Conservation (phyloP, 169 alveolate genomes). For the Cryptosporidium sp. region DNA sequence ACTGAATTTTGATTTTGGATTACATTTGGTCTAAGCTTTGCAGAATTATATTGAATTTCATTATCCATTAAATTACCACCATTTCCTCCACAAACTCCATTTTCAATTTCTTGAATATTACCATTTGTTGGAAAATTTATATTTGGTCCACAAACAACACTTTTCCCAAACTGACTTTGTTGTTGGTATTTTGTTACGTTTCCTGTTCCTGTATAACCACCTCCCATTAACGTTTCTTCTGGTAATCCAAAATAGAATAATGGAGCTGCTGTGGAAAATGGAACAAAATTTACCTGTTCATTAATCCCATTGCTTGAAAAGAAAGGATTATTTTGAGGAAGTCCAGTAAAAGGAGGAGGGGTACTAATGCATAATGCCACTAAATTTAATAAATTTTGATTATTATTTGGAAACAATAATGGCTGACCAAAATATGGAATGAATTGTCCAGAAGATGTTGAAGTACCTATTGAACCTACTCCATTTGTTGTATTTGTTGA, state of each 20-base stretch:
- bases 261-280: slow-evolving; percentile 46
- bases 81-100: neutral
- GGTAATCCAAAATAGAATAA: slow-evolving; percentile 53
- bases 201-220: neutral
- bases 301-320: slow-evolving; percentile 58
- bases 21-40: slow-evolving; percentile 18
- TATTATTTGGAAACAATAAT: slow-evolving; percentile 27
- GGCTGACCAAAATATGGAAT: slow-evolving; percentile 51
- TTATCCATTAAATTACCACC: neutral
- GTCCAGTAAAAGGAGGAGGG: slow-evolving; percentile 43
- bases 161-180: neutral
- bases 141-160: neutral
- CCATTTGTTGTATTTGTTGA: slow-evolving; percentile 17
- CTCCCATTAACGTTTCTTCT: slow-evolving; percentile 20
- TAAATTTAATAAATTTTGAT: slow-evolving; percentile 31
- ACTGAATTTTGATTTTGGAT: neutral
- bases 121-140: neutral
- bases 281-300: slow-evolving; percentile 58
- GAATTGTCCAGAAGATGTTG: slow-evolving; percentile 13
- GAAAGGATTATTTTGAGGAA: slow-evolving; percentile 67
- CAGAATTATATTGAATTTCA: slow-evolving; percentile 30
- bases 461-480: neutral
- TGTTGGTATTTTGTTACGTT: neutral
- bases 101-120: neutral
- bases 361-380: slow-evolving; percentile 57